Evolutionary conservation across 108 stramenopile genomes (phyloP).

Genomic region (Nitzschia sp.): DNA sequence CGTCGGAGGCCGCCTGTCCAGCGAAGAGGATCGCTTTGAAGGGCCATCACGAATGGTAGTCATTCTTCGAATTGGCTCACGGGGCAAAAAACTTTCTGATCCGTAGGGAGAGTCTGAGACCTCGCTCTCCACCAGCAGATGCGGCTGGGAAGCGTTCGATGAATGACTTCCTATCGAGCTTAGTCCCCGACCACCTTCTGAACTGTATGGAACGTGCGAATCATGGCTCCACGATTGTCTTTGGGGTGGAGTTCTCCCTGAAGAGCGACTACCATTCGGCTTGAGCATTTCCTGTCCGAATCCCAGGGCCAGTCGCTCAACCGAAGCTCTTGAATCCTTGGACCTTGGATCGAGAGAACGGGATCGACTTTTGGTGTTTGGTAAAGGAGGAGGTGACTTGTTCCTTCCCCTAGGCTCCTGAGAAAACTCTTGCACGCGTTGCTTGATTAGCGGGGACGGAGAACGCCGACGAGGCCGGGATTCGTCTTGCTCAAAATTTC

Average conservation of each 20-base stretch:
- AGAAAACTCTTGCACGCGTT: constrained; percentile 24
- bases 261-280: not conserved
- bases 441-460: constrained; percentile 25
- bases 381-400: not conserved
- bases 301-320: not conserved
- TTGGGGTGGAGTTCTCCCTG: no score
- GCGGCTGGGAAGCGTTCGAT: no score
- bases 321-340: not conserved
- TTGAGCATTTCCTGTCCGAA: not conserved
- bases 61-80: not conserved
- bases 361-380: not conserved
- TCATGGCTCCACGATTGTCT: not conserved
- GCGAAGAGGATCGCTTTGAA: not conserved
- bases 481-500: no score
- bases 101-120: not conserved
- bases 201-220: constrained; percentile 13
- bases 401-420: constrained; percentile 8
- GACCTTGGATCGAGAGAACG: constrained; percentile 1
- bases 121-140: no score
- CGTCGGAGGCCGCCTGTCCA: not conserved
- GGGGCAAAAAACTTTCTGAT: not conserved
- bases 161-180: no score
- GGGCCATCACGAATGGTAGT: not conserved
- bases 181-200: no score
- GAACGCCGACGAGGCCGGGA: no score